Evolutionary conservation across 371 early-diverging fungal genomes (phyloP), one percentile per base, ranked within the genome.

Genomic region (Nematocida homosporus): DNA sequence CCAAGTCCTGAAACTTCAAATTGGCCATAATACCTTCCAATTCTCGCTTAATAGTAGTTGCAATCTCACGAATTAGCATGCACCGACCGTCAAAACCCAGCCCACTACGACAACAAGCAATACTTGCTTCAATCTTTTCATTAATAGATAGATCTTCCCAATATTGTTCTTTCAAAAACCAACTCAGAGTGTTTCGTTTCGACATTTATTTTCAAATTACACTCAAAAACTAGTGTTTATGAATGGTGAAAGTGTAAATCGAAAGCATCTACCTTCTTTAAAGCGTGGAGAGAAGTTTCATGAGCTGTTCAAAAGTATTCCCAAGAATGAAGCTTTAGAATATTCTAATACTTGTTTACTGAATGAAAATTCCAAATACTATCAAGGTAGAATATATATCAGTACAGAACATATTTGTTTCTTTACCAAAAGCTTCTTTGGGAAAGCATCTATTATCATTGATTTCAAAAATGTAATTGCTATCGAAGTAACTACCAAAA

Each of bases 381-480:
- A 40, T 42, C 75, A 72, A 34, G 75, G 75, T 20, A 25, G 75
- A 3, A 41, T 72, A 32, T 72, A 72, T 35, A 61, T 72, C 30
- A 61, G 75, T 55, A 59, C 5, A 10, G 75, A 72, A 42, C 75
- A 72, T 54, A 30, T 72, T 5, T 72, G 69, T 20, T 72, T 72
- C 60, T 60, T 25, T 48, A 52, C 75, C 6, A 72, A 72, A 48
- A 29, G n/a, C 27, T 47, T 72, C 50, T 72, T 72, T 63, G 75
- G 63, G 23, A 60, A 48, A 20, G 25, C 52, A 18, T 59, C 75
- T 13, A 25, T 72, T 5, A 72, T 72, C 25, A 25, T 72, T 6
- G 42, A 61, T n/a, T 3, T 72, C 5, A 60, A 61, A 34, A 51
- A 18, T 16, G 35, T 72, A 18, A 50, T 72, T n/a, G 47, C 40